Evolutionary conservation across 208 protist species (phyloP).

Genomic region (Acanthamoeba polyphaga): DNA sequence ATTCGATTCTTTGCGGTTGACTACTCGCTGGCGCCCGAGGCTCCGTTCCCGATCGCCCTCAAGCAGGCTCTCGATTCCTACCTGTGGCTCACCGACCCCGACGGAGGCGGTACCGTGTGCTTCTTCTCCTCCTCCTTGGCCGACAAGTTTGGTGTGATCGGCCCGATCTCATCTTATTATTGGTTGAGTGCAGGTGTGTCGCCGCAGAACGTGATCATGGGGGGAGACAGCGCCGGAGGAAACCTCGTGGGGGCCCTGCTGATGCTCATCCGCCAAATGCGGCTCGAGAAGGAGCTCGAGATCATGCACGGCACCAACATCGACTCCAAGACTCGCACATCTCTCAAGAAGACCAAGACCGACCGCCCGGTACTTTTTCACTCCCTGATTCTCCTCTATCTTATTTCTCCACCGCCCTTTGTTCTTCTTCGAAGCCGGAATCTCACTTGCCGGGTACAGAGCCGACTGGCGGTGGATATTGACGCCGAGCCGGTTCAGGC

Average conservation of each 20-base stretch:
- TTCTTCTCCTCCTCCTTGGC: no score
- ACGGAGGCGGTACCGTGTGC: not conserved
- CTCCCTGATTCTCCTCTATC: not conserved
- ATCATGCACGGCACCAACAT: not conserved
- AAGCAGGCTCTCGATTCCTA: slow-evolving; percentile 36
- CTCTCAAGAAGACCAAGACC: not conserved
- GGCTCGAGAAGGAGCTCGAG: not conserved
- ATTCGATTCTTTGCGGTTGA: slow-evolving; percentile 51
- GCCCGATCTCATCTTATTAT: not conserved
- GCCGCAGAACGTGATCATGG: slow-evolving; percentile 13
- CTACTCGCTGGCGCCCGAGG: slow-evolving; percentile 49
- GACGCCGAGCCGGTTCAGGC: not conserved
- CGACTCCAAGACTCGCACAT: not conserved
- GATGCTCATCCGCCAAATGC: slow-evolving; percentile 20
- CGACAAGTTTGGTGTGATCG: no score
- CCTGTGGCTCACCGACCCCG: slow-evolving; percentile 38
- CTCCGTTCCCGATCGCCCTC: slow-evolving; percentile 40
- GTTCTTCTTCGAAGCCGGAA: no score
- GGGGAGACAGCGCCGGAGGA: slow-evolving; percentile 5
- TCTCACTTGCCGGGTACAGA: not conserved
- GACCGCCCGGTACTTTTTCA: not conserved
- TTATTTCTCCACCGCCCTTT: no score
- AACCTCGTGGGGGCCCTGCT: not conserved
- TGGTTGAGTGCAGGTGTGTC: not conserved
- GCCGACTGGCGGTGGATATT: not conserved